These are phyloP conservation scores for Loxodes magnus DNA, from an alignment of 73 alveolate species.

Conservation along the genomic window DNA sequence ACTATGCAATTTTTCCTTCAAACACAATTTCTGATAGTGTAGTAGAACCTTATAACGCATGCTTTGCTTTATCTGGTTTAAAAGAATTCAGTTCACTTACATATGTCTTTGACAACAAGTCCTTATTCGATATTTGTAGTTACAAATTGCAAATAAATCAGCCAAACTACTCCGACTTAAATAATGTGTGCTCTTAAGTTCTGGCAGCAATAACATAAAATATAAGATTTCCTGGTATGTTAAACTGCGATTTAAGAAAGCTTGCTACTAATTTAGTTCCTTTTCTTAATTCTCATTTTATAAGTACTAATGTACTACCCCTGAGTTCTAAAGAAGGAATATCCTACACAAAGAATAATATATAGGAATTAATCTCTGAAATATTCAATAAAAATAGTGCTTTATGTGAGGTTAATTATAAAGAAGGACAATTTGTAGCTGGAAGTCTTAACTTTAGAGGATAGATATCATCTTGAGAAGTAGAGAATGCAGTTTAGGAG, in stretches of 20 bases:
- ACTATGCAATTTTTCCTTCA: slow-evolving; percentile 81
- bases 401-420: slow-evolving; percentile 16
- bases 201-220: slow-evolving; percentile 32
- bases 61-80: slow-evolving; percentile 54
- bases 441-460: slow-evolving; percentile 29
- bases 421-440: slow-evolving; percentile 15
- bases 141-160: not conserved
- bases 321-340: slow-evolving; percentile 8
- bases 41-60: slow-evolving; percentile 84
- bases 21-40: slow-evolving; percentile 72
- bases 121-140: slow-evolving; percentile 26
- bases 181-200: slow-evolving; percentile 18
- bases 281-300: slow-evolving; percentile 36
- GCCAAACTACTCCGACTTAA: slow-evolving; percentile 23
- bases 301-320: slow-evolving; percentile 33
- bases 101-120: slow-evolving; percentile 22
- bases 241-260: slow-evolving; percentile 34
- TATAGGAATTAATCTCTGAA: slow-evolving; percentile 1
- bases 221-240: slow-evolving; percentile 43
- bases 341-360: not conserved
- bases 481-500: slow-evolving; percentile 67
- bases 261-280: slow-evolving; percentile 43
- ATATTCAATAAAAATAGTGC: slow-evolving; percentile 12
- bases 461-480: slow-evolving; percentile 52
- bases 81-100: slow-evolving; percentile 30